Percentiles rank a stretch among this genome's conserved stretches.
Conservation (phyloP, 192 early-diverging fungal genomes). For the Coemansia sp. region DNA sequence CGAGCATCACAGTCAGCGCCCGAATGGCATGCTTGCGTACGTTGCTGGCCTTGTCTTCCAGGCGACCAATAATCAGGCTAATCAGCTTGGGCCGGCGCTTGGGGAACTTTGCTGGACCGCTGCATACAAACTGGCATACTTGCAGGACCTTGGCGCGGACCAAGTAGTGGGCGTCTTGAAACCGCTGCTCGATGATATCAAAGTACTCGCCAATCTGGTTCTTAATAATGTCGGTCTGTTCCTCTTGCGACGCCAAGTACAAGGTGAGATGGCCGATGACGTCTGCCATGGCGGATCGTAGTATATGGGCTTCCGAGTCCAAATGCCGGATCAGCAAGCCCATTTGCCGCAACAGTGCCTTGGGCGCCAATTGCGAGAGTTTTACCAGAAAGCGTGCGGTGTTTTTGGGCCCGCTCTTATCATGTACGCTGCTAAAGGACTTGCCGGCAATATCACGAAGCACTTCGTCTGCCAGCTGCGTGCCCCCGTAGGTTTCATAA, state of each 20-base stretch:
- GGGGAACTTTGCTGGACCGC: slow-evolving; percentile 72
- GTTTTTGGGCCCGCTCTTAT: slow-evolving; percentile 76
- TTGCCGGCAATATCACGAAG: slow-evolving; percentile 63
- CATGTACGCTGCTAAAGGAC: slow-evolving; percentile 65
- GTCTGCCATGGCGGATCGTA: slow-evolving; percentile 86
- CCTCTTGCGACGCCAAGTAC: slow-evolving; percentile 65
- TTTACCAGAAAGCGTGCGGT: slow-evolving; percentile 79
- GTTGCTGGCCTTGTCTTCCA: slow-evolving; percentile 87
- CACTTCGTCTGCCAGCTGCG: slow-evolving; percentile 71
- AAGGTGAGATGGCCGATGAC: slow-evolving; percentile 84
- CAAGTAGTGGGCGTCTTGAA: slow-evolving; percentile 84
- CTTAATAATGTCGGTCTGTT: slow-evolving; percentile 65
- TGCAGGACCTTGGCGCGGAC: slow-evolving; percentile 87
- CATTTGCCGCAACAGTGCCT: slow-evolving; percentile 85
- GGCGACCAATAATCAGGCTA: slow-evolving; percentile 66
- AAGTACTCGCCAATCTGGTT: slow-evolving; percentile 82
- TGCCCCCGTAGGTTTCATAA: slow-evolving; percentile 59
- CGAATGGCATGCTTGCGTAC: slow-evolving; percentile 92
- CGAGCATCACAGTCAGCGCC: slow-evolving; percentile 73
- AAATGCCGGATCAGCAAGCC: slow-evolving; percentile 77
- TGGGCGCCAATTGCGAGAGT: slow-evolving; percentile 79
- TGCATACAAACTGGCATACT: slow-evolving; percentile 73
- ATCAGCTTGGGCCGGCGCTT: slow-evolving; percentile 71
- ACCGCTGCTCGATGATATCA: slow-evolving; percentile 88
- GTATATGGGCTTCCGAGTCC: slow-evolving; percentile 86